These are phyloP conservation scores for Eutypella sp. DNA, from an alignment of 2,329 filamentous ascomycete genomes.

Conservation along the genomic window DNA sequence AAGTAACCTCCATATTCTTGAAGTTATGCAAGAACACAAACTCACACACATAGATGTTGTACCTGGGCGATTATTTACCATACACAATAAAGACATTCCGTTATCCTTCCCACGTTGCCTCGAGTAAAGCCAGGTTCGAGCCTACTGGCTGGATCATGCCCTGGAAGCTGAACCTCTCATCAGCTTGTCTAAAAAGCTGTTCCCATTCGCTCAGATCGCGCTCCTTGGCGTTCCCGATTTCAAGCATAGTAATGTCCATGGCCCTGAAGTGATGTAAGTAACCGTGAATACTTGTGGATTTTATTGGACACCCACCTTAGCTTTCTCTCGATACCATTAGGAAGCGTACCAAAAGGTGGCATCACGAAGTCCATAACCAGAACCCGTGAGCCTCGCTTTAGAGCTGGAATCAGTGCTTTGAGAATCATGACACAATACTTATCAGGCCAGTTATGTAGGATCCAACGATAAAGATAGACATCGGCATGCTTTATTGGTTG, in stretches of 20 bases:
- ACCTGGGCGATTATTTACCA: no score
- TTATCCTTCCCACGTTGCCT: neutral
- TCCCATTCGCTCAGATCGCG: neutral
- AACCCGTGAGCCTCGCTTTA: neutral
- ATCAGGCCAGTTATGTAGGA: neutral
- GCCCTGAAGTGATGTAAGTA: neutral
- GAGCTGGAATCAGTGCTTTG: neutral
- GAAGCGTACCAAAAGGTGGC: neutral
- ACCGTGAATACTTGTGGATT: no score
- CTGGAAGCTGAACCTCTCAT: neutral
- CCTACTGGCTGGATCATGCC: neutral
- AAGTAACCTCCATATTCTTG: no score
- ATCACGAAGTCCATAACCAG: neutral
- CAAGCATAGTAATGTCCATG: neutral
- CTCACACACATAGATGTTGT: no score
- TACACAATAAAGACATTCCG: no score
- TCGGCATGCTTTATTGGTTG: neutral
- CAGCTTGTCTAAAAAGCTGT: neutral
- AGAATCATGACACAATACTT: neutral
- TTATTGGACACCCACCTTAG: no score
- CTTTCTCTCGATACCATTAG: neutral
- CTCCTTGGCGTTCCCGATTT: neutral
- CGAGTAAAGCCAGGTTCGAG: neutral
- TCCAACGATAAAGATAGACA: conserved; percentile 1
- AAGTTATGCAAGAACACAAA: no score